phyloP scores from a whole-genome alignment of 768 basidiomycete genomes.

The Guyanaporus albipodus region DNA sequence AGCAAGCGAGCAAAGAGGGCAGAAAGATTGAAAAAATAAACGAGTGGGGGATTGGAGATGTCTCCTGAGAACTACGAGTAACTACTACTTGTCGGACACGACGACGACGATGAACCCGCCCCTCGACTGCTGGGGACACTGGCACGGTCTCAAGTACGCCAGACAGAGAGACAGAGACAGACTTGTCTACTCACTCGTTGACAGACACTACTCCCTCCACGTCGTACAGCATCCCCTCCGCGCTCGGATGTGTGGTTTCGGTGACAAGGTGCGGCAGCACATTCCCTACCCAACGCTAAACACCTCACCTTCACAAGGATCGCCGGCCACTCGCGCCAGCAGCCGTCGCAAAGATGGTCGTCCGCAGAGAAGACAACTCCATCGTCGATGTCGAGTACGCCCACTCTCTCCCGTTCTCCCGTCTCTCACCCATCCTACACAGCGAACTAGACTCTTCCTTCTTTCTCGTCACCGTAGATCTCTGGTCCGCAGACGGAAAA shows the following conservation, averaged over 20 bases:
- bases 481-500: constrained; percentile 82
- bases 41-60: too few species aligned
- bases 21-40: too few species aligned
- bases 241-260: constrained; percentile 95
- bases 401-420: not conserved
- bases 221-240: constrained; percentile 86
- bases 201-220: constrained; percentile 77
- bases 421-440: constrained; percentile 4
- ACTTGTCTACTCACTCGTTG: constrained; percentile 4
- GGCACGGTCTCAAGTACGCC: constrained; percentile 59
- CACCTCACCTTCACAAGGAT: constrained; percentile 49
- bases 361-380: constrained; percentile 61
- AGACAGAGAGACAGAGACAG: too few species aligned
- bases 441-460: constrained; percentile 87
- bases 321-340: constrained; percentile 90
- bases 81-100: not conserved
- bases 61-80: too few species aligned
- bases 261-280: constrained; percentile 70
- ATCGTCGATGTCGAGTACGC: constrained; percentile 75
- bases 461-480: constrained; percentile 88
- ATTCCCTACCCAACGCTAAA: not conserved
- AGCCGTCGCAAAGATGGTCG: constrained; percentile 80
- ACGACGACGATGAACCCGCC: constrained; percentile 2
- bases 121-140: constrained; percentile 68
- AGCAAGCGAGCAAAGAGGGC: too few species aligned